Conservation (phyloP, 2,329 filamentous ascomycete genomes). For the Trichoderma brevicompactum region DNA sequence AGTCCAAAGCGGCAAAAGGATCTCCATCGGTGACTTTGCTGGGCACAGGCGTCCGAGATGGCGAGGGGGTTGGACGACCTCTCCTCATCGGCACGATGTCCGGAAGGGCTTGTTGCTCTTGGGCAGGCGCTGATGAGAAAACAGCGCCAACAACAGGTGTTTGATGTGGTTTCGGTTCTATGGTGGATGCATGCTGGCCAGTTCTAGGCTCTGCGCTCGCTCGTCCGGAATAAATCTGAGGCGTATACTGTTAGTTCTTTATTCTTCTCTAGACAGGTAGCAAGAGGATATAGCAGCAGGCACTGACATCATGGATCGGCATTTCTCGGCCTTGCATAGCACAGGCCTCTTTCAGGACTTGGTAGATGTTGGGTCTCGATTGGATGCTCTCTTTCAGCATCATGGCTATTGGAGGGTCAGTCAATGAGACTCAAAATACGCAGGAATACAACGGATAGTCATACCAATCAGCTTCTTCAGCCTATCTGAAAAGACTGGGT, state of each 20-base stretch:
- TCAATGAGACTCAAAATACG: constrained; percentile 31
- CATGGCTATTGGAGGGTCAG: constrained; percentile 60
- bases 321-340: constrained; percentile 84
- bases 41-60: constrained; percentile 41
- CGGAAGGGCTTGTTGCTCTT: constrained; percentile 74
- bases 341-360: constrained; percentile 85
- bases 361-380: constrained; percentile 86
- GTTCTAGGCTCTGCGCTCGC: constrained; percentile 62
- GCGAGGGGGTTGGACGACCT: constrained; percentile 63
- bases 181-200: not conserved
- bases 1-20: constrained; percentile 89
- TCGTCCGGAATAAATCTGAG: constrained; percentile 72
- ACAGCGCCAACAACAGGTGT: constrained; percentile 76
- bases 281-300: not conserved
- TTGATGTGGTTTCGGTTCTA: constrained; percentile 51
- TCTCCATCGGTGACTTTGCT: constrained; percentile 67
- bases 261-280: not conserved
- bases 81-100: constrained; percentile 94
- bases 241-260: constrained; percentile 15
- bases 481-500: constrained; percentile 87
- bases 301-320: constrained; percentile 85
- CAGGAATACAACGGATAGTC: not conserved
- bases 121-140: constrained; percentile 70
- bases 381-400: constrained; percentile 88
- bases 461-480: constrained; percentile 87